Conservation (phyloP, 768 basidiomycete species). For the Amanita thiersii region DNA sequence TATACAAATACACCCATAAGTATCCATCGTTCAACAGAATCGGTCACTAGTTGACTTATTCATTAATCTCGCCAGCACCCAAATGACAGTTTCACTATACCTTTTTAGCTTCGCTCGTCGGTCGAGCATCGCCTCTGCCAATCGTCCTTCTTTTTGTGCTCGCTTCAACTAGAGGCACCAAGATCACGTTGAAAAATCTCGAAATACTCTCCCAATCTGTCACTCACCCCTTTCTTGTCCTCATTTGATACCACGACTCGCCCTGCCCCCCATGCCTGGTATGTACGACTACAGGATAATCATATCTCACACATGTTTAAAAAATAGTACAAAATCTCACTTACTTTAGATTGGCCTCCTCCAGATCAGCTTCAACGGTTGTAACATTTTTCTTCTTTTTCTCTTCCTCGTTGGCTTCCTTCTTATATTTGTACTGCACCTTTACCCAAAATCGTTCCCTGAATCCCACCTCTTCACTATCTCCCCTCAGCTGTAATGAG, state of each 20-base stretch:
- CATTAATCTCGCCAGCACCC: too few species aligned
- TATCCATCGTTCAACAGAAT: constrained; percentile 31
- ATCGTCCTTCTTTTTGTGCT: constrained; percentile 69
- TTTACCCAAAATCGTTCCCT: constrained; percentile 83
- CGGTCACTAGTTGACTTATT: constrained; percentile 46
- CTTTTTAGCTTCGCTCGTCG: constrained; percentile 84
- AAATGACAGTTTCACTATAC: too few species aligned
- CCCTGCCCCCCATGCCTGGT: constrained; percentile 84
- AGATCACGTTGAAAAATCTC: constrained; percentile 6
- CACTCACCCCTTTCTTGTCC: constrained; percentile 66
- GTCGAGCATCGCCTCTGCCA: constrained; percentile 78
- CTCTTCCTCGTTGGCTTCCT: constrained; percentile 74
- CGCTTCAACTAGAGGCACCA: constrained; percentile 65
- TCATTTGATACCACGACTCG: constrained; percentile 57
- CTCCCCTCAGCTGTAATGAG: constrained; percentile 66
- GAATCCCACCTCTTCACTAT: constrained; percentile 82
- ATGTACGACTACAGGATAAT: constrained; percentile 41
- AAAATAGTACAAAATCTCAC: constrained; percentile 22
- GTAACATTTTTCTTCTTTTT: constrained; percentile 60
- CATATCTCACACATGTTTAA: constrained; percentile 8
- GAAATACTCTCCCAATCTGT: constrained; percentile 1
- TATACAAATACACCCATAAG: constrained; percentile 1
- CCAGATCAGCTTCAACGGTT: constrained; percentile 41
- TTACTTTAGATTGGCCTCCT: constrained; percentile 72
- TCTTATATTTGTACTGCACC: constrained; percentile 84